These are phyloP conservation scores for Aureobasidium subglaciale DNA, from an alignment of 2,329 filamentous ascomycete genomes.

Conservation along the genomic window DNA sequence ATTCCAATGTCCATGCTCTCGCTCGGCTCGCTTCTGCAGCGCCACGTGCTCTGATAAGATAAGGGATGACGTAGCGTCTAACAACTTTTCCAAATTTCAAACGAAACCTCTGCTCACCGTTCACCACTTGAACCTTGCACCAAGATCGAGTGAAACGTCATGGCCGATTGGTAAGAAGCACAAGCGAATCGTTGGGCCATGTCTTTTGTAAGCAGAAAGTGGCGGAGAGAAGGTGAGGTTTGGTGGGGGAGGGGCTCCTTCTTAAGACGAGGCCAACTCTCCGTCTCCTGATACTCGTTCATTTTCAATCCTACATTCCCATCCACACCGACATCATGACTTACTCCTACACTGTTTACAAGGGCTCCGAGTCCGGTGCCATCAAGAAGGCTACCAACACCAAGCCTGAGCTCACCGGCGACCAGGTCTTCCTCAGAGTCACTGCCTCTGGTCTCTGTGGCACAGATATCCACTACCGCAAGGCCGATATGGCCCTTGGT, in stretches of 20 bases:
- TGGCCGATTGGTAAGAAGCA: constrained; percentile 5
- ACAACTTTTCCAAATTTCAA: not conserved
- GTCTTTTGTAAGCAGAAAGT: constrained; percentile 10
- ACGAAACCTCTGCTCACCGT: not conserved
- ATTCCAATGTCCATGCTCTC: not conserved
- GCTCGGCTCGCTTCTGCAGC: not conserved
- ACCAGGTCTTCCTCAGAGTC: constrained; percentile 56
- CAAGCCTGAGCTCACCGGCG: constrained; percentile 39
- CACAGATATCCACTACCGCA: constrained; percentile 44
- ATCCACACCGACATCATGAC: constrained; percentile 20
- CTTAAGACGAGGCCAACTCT: constrained; percentile 6
- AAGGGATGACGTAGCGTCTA: not conserved
- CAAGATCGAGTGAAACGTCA: not conserved
- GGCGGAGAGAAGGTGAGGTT: not conserved
- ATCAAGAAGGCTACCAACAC: constrained; percentile 46
- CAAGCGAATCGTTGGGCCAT: constrained; percentile 2
- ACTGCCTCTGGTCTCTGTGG: constrained; percentile 63
- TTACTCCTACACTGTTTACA: constrained; percentile 54
- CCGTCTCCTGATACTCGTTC: not conserved
- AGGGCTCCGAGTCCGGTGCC: constrained; percentile 52
- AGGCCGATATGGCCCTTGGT: constrained; percentile 41
- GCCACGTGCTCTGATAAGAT: constrained; percentile 4
- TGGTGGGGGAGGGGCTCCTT: not conserved
- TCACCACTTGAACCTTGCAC: not conserved
- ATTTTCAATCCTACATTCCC: not conserved